Evolutionary conservation across 345 rosid species (phyloP).

Genomic region (Psidium guajava): DNA sequence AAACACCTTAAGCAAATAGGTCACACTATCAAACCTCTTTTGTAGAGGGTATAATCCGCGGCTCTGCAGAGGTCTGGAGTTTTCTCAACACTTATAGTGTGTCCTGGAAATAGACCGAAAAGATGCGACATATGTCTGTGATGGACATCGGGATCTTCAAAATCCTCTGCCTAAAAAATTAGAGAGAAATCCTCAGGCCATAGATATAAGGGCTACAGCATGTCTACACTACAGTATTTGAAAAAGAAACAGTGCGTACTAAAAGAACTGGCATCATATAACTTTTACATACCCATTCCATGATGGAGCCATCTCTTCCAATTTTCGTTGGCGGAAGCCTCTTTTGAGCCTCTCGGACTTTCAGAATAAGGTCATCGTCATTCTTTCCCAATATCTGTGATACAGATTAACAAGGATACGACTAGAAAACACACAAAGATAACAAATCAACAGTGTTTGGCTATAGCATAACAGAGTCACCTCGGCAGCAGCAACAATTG

Average conservation of each 20-base stretch:
- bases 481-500: constrained; percentile 70
- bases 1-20: background rate
- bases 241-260: background rate
- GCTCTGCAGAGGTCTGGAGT: constrained; percentile 81
- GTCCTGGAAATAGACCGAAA: constrained; percentile 95
- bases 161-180: constrained; percentile 52
- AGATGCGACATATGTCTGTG: constrained; percentile 90
- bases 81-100: constrained; percentile 53
- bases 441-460: background rate
- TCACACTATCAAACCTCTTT: constrained; percentile 43
- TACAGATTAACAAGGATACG: background rate
- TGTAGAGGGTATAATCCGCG: constrained; percentile 48
- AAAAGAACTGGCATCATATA: background rate
- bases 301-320: constrained; percentile 76
- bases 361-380: constrained; percentile 42
- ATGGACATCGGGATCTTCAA: constrained; percentile 72
- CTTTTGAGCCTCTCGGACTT: constrained; percentile 47
- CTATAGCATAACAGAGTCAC: constrained; percentile 20
- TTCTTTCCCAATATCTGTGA: constrained; percentile 57
- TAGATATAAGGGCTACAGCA: background rate
- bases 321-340: constrained; percentile 69
- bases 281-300: constrained; percentile 73
- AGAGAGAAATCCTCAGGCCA: background rate
- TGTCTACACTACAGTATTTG: background rate
- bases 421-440: background rate